phyloP scores from a whole-genome alignment of 2,329 filamentous ascomycete species.

The Colletotrichum falcatum region DNA sequence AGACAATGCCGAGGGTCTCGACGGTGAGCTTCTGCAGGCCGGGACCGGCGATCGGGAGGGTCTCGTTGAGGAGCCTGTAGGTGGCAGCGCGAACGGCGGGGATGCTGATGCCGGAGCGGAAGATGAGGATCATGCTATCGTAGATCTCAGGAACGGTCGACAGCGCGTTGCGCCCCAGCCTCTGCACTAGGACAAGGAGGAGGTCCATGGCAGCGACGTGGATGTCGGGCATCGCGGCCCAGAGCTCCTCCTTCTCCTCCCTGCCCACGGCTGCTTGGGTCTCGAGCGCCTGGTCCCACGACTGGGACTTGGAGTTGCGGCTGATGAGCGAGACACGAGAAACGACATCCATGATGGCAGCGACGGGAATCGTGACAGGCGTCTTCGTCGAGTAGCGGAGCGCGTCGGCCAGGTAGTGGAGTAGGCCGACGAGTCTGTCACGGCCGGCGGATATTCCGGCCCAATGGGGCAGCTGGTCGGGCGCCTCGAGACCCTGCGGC shows the following conservation, averaged over 20 bases:
- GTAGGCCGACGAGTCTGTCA: constrained; percentile 74
- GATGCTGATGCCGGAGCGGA: constrained; percentile 67
- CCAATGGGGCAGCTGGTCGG: constrained; percentile 75
- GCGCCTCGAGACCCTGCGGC: constrained; percentile 57
- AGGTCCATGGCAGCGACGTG: constrained; percentile 78
- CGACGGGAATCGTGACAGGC: constrained; percentile 75
- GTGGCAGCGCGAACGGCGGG: constrained; percentile 67
- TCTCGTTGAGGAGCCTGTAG: constrained; percentile 69
- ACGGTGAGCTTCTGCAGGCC: constrained; percentile 75
- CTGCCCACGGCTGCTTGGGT: constrained; percentile 79
- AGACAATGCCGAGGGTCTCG: constrained; percentile 69
- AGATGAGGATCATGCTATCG: constrained; percentile 79
- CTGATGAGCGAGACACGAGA: constrained; percentile 77
- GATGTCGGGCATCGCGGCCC: constrained; percentile 77
- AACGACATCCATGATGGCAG: constrained; percentile 75
- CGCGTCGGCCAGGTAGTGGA: constrained; percentile 74
- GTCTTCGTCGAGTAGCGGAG: constrained; percentile 73
- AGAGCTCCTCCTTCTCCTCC: constrained; percentile 86
- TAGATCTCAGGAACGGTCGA: constrained; percentile 73
- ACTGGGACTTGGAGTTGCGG: constrained; percentile 61
- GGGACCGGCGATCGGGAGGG: constrained; percentile 73
- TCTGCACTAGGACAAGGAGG: constrained; percentile 65
- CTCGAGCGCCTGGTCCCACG: constrained; percentile 65
- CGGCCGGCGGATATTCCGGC: constrained; percentile 78
- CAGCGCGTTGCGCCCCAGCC: constrained; percentile 68